Percentiles rank a stretch among this genome's conserved stretches.
Conservation (phyloP, 805 yeast species). For the Groenewaldozyma tartarivorans region DNA sequence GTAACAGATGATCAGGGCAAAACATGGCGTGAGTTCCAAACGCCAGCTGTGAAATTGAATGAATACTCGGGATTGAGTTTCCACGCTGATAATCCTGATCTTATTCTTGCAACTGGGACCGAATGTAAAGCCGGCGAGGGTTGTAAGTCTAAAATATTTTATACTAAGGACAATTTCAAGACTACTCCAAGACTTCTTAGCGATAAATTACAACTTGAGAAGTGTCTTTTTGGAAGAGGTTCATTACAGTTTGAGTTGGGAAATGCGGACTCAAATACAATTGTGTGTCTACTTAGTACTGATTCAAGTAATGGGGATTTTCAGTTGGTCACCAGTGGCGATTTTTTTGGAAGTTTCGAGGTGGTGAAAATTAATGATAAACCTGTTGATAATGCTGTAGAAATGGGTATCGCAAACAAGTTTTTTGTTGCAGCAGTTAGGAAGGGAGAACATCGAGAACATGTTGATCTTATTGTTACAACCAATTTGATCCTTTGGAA, state of each 20-base stretch:
- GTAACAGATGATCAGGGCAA: slow-evolving; percentile 34
- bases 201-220: slow-evolving; percentile 20
- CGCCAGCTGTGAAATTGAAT: slow-evolving; percentile 23
- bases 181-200: slow-evolving; percentile 24
- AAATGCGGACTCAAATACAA: slow-evolving; percentile 24
- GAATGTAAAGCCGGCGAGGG: slow-evolving; percentile 24
- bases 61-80: slow-evolving; percentile 24
- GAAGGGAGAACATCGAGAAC: slow-evolving; percentile 14
- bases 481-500: slow-evolving; percentile 29
- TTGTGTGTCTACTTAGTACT: slow-evolving; percentile 36
- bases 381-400: slow-evolving; percentile 25
- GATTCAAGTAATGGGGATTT: slow-evolving; percentile 21
- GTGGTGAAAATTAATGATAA: slow-evolving; percentile 26
- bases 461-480: slow-evolving; percentile 26
- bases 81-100: slow-evolving; percentile 32
- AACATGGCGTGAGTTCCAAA: slow-evolving; percentile 31
- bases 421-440: slow-evolving; percentile 29
- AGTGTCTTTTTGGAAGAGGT: slow-evolving; percentile 14
- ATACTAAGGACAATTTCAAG: slow-evolving; percentile 39
- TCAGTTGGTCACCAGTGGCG: slow-evolving; percentile 32
- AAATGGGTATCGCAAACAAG: slow-evolving; percentile 29
- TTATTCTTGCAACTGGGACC: slow-evolving; percentile 30
- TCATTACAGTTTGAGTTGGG: slow-evolving; percentile 19
- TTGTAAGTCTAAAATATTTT: slow-evolving; percentile 33
- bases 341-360: slow-evolving; percentile 34